A percentile compares a stretch with the other conserved stretches of the same genome.
phyloP scores from a whole-genome alignment of 345 rosid species.

The Nasturtium officinale region DNA sequence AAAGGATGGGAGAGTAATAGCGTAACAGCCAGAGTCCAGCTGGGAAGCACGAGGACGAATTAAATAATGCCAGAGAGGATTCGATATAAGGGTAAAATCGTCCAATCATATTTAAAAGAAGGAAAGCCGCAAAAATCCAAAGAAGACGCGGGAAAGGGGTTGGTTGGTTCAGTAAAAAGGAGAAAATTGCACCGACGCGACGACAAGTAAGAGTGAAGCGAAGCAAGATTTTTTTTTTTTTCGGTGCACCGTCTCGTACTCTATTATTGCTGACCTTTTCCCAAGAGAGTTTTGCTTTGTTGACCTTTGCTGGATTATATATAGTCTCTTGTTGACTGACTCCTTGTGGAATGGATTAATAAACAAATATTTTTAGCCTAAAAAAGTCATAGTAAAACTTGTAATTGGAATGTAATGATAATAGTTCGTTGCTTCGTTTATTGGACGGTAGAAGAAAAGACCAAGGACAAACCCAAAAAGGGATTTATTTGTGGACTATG shows the following conservation, averaged over 20 bases:
- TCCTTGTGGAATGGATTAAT: slow-evolving; percentile 27
- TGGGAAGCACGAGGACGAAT: slow-evolving; percentile 47
- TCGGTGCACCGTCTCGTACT: slow-evolving; percentile 37
- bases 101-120: slow-evolving; percentile 3
- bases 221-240: no score
- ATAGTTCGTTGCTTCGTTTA: slow-evolving; percentile 1
- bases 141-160: slow-evolving; percentile 16
- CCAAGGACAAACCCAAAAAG: slow-evolving; percentile 19
- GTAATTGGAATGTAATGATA: neutral
- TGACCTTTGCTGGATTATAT: slow-evolving; percentile 40
- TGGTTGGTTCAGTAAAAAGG: slow-evolving; percentile 27
- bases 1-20: slow-evolving; percentile 35
- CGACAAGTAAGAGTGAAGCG: slow-evolving; percentile 42
- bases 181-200: slow-evolving; percentile 47
- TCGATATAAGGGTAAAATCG: slow-evolving; percentile 3
- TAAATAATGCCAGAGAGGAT: slow-evolving; percentile 46
- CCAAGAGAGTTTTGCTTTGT: slow-evolving; percentile 31
- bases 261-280: slow-evolving; percentile 11
- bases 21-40: slow-evolving; percentile 40
- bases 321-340: slow-evolving; percentile 34
- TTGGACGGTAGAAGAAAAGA: slow-evolving; percentile 36
- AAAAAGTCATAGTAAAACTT: slow-evolving; percentile 10
- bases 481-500: slow-evolving; percentile 15
- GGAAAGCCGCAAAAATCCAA: slow-evolving; percentile 24
- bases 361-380: neutral